Conservation (phyloP, 2,329 filamentous ascomycete species). For the Colletotrichum tamarilloi region DNA sequence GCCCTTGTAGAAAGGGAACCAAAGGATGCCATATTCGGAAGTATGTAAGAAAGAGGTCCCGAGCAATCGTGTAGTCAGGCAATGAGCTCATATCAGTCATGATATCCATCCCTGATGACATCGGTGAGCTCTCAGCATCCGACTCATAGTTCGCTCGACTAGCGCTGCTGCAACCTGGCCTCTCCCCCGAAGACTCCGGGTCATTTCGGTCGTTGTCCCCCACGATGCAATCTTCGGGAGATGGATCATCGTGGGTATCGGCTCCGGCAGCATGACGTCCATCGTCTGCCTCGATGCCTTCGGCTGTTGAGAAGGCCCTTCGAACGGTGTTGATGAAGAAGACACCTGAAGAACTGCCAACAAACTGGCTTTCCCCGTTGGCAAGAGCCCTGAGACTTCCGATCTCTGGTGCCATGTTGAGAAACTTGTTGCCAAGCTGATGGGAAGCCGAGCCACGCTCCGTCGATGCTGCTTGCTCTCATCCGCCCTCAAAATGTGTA, state of each 20-base stretch:
- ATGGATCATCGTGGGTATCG: conserved; percentile 3
- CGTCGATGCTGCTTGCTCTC: too few species aligned
- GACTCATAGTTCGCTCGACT: not conserved
- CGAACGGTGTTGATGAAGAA: conserved; percentile 66
- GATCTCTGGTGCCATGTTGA: conserved; percentile 18
- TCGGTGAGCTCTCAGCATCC: not conserved
- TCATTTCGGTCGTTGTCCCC: conserved; percentile 4
- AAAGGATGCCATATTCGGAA: conserved; percentile 64
- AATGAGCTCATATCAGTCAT: not conserved
- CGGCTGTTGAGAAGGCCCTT: conserved; percentile 56
- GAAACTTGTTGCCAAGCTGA: not conserved
- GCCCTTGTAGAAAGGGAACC: conserved; percentile 63
- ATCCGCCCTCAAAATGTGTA: too few species aligned
- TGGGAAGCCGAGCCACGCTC: not conserved
- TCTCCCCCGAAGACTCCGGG: not conserved
- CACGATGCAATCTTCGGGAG: conserved; percentile 32
- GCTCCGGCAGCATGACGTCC: not conserved
- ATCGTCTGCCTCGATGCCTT: conserved; percentile 33
- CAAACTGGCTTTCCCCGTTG: conserved; percentile 56
- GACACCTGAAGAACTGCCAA: conserved; percentile 63
- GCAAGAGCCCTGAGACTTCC: conserved; percentile 33
- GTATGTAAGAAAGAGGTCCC: conserved; percentile 57
- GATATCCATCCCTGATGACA: not conserved
- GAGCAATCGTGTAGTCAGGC: conserved; percentile 38
- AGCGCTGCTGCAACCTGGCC: not conserved